These are phyloP conservation scores for Colletotrichum lentis DNA, from an alignment of 2,329 filamentous ascomycete genomes.

Conservation along the genomic window DNA sequence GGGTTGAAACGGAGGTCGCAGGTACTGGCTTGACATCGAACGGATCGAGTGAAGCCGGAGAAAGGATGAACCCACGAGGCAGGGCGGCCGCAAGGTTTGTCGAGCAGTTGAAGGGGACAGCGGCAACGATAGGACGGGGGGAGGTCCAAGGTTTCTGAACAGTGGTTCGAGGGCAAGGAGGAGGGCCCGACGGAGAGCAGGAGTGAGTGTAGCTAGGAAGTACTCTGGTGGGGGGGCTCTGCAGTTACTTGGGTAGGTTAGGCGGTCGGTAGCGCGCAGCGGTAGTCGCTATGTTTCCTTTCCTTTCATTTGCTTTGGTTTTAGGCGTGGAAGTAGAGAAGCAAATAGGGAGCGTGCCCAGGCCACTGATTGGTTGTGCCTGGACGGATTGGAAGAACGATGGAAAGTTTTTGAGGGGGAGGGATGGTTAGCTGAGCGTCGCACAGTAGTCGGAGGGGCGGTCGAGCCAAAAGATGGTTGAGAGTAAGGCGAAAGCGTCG, in stretches of 20 bases:
- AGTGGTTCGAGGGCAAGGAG: slow-evolving; percentile 28
- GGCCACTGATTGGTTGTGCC: slow-evolving; percentile 24
- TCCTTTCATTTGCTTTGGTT: background rate
- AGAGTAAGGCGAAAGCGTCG: slow-evolving; percentile 29
- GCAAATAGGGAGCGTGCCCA: slow-evolving; percentile 24
- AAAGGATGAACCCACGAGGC: slow-evolving; percentile 37
- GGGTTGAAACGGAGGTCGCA: slow-evolving; percentile 33
- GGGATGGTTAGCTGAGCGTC: slow-evolving; percentile 19
- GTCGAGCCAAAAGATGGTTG: slow-evolving; percentile 33
- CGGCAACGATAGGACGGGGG: slow-evolving; percentile 35
- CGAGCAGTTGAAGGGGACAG: slow-evolving; percentile 14
- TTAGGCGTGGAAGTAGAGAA: slow-evolving; percentile 3
- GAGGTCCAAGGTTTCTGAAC: slow-evolving; percentile 21
- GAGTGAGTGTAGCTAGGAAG: background rate
- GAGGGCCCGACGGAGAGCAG: slow-evolving; percentile 18
- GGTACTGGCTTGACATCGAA: slow-evolving; percentile 36
- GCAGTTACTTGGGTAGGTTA: too few species aligned
- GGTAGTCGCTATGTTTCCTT: background rate
- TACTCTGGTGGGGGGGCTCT: background rate
- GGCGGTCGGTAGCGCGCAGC: background rate
- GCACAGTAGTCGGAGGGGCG: slow-evolving; percentile 7
- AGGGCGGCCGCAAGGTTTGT: slow-evolving; percentile 20
- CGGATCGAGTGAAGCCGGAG: slow-evolving; percentile 34
- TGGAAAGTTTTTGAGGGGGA: slow-evolving; percentile 29
- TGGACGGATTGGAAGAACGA: slow-evolving; percentile 28